phyloP scores from a whole-genome alignment of 2,329 filamentous ascomycete genomes.

The Fusarium nurragi region DNA sequence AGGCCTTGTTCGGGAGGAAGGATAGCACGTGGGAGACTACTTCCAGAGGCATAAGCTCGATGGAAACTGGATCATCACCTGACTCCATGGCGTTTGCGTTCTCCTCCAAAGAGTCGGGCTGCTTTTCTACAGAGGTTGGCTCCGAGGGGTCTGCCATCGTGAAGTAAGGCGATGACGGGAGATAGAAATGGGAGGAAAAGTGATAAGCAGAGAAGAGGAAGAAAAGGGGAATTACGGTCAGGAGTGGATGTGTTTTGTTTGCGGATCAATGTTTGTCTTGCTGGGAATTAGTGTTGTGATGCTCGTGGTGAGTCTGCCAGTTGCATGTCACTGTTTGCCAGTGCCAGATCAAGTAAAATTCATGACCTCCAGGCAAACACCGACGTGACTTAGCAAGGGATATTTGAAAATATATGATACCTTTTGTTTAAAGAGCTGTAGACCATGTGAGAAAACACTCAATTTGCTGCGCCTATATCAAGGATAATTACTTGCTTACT shows the following conservation, averaged over 20 bases:
- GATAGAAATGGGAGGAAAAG: background rate
- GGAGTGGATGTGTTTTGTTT: background rate
- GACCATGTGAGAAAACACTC: background rate
- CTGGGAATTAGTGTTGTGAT: background rate
- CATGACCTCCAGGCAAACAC: background rate
- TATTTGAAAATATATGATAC: background rate
- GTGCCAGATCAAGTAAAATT: background rate
- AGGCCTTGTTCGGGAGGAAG: slow-evolving; percentile 1
- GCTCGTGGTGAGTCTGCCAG: background rate
- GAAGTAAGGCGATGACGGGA: background rate
- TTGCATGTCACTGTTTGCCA: background rate
- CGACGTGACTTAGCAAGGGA: background rate
- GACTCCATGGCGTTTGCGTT: too few species aligned
- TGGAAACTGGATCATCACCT: background rate
- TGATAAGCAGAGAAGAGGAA: background rate
- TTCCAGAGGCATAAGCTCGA: background rate
- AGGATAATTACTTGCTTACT: background rate
- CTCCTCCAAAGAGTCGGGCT: background rate
- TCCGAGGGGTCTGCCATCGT: slow-evolving; percentile 4
- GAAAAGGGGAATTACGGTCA: background rate
- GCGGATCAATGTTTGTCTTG: background rate
- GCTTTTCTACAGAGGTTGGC: background rate
- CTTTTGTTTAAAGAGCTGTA: background rate
- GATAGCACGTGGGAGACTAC: slow-evolving; percentile 8
- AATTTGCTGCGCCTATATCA: background rate